Conservation (phyloP, 768 basidiomycete species). For the Naganishia randhawae region DNA sequence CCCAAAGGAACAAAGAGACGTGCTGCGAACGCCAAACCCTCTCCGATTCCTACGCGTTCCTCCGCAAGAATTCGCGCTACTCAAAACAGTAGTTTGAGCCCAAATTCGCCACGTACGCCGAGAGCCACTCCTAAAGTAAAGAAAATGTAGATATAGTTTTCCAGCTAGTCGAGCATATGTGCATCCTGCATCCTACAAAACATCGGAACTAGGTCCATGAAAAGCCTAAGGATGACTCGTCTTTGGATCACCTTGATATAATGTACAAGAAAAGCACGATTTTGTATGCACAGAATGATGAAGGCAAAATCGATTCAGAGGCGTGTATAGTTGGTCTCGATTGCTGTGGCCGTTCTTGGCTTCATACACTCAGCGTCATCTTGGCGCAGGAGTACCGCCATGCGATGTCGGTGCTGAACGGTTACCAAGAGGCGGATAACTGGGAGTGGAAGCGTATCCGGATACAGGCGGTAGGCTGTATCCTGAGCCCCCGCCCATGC, state of each 20-base stretch:
- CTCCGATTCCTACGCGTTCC: neutral
- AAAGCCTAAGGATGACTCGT: too few species aligned
- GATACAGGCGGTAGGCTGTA: conserved; percentile 21
- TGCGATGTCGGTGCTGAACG: neutral
- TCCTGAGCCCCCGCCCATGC: neutral
- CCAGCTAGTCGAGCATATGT: neutral
- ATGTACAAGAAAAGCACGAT: neutral
- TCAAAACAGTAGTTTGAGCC: neutral
- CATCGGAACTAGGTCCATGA: too few species aligned
- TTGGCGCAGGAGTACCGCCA: conserved; percentile 8
- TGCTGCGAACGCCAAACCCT: neutral
- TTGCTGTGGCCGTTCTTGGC: neutral
- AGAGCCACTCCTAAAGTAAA: neutral
- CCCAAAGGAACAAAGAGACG: conserved; percentile 11
- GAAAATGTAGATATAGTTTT: neutral
- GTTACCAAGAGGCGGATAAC: conserved; percentile 6
- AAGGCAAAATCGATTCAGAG: neutral
- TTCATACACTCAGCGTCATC: neutral
- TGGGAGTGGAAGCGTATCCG: conserved; percentile 1
- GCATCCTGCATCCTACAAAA: neutral
- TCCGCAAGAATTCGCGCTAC: conserved; percentile 10
- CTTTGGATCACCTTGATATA: neutral
- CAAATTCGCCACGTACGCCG: conserved; percentile 5
- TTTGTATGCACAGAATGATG: too few species aligned
- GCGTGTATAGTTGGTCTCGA: neutral